These are phyloP conservation scores for Sugiyamaella smithiae DNA, from an alignment of 805 yeast genomes.

Conservation along the genomic window DNA sequence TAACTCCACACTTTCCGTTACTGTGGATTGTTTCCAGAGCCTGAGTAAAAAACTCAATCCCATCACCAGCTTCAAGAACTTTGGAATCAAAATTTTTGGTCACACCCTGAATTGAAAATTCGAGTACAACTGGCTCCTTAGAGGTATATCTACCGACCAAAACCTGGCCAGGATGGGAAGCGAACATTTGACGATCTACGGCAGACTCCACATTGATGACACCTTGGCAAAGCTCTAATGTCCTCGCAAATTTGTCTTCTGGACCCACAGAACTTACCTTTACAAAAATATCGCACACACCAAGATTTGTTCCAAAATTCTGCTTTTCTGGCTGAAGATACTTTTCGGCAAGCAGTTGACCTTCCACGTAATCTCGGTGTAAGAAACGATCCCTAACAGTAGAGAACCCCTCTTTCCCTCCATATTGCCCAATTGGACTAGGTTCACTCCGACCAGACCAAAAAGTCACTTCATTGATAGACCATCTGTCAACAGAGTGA, in stretches of 20 bases:
- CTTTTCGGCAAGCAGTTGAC: constrained; percentile 10
- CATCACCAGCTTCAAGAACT: background rate
- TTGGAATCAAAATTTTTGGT: background rate
- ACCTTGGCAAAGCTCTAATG: background rate
- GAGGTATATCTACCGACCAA: background rate
- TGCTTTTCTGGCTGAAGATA: constrained; percentile 11
- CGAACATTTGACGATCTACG: background rate
- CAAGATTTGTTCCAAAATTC: constrained; percentile 14
- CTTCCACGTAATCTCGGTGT: constrained; percentile 1
- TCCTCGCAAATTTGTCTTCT: background rate
- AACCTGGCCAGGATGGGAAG: constrained; percentile 6
- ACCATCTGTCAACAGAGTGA: constrained; percentile 6
- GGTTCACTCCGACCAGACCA: constrained; percentile 13
- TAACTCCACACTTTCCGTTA: constrained; percentile 15
- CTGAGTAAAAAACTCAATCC: constrained; percentile 4
- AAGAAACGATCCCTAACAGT: constrained; percentile 3
- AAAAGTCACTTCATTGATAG: constrained; percentile 7
- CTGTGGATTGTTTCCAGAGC: constrained; percentile 14
- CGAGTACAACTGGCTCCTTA: background rate
- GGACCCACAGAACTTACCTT: background rate
- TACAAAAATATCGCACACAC: constrained; percentile 8
- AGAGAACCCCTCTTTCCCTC: constrained; percentile 7
- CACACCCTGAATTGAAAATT: background rate
- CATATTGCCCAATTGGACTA: constrained; percentile 8
- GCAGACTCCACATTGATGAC: background rate